Evolutionary conservation across 306 rosid genomes (phyloP), one percentile per base, ranked within the genome.

Genomic region (Coriaria nepalensis): DNA sequence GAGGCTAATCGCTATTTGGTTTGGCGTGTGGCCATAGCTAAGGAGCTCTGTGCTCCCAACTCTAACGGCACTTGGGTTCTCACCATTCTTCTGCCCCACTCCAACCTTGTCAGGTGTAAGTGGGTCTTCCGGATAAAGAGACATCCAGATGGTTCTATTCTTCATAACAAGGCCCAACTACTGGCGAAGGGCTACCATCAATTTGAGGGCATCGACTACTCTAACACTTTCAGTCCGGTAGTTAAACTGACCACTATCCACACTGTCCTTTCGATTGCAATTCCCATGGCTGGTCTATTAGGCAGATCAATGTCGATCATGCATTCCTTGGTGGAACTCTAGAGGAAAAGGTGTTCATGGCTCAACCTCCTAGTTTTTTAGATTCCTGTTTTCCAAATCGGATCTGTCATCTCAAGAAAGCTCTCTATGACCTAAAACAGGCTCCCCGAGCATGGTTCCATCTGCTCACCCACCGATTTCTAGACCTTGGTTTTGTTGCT

Each of bases 351-450:
- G 33, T 47, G 4, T 38, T 0, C 20, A 47, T 58, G 49, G 7
- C 4, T 0, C 56, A 59, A 9, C 56, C 50, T 0, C 7, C 4
- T 2, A 20, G 40, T 0, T 49, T 59, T 29, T 2, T 33, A 11
- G 9, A 59, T 10, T 8, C 33, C 0, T 4, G 7, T 0, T 6
- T 2, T 10, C 43, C 36, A 13, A 5, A 11, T 11, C 36, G 6
- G 40, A 9, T 59, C 0, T 59, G 35, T 10, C 6, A 49, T 5
- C 35, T 59, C 2, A 1, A 8, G 2, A 40, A 49, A 3, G 49
- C 49, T 0, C 36, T 59, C 0, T 59, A 47, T 48, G 55, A 33
- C 10, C 48, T 59, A 2, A 59, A 57, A 5, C 45, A 57, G 9
- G 37, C 53, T 0, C 45, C 53, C 0, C 4, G 49, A 0, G 64